Evolutionary conservation across 441 rosid species (phyloP), one percentile per base, ranked within the genome.

Genomic region (Hypseocharis bilobata): DNA sequence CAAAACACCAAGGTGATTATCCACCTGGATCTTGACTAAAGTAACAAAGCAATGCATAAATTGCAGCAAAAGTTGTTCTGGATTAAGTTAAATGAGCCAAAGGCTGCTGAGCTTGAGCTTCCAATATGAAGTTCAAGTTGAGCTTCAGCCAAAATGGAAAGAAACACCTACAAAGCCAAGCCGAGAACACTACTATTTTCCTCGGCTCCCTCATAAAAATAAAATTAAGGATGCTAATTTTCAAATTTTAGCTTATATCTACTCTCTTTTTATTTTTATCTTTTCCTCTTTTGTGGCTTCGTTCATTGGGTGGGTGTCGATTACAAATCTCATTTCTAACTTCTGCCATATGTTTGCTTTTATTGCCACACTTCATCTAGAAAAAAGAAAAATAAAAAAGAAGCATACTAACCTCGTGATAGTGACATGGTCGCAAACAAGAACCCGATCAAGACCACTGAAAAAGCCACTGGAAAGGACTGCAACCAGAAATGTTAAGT

Each of bases 381-480:
- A 29, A 20, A 14, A 23, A 38, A 45, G 42, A 68, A 59, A 63
- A 14, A n/a, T n/a, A n/a, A 13, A 63, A 54, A 49, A 57, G 45
- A 26, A 65, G 29, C 36, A 19, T 52, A 67, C 83, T 84, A 64
- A 82, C 99, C 96, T 84, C 80, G 92, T 65, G 82, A 80, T 62
- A 94, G 83, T 62, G 98, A 88, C 65, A 76, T 63, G 68, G 74
- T 65, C 25, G 99, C 77, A 28, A 94, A 82, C 78, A 81, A 77
- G 74, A 91, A 74, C 65, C 96, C 89, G 29, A 70, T 62, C 80
- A 84, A 63, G 71, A 89, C 80, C 78, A 91, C 70, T 5, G 78
- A 74, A 34, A 86, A 71, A 69, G 96, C 98, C 72, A 85, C 70
- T 4, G 91, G 98, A 72, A 94, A 85, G 64, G 86, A 83, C 99